These are phyloP conservation scores for Cyclanthera cordifolia DNA, from an alignment of 306 rosid genomes.

Conservation along the genomic window DNA sequence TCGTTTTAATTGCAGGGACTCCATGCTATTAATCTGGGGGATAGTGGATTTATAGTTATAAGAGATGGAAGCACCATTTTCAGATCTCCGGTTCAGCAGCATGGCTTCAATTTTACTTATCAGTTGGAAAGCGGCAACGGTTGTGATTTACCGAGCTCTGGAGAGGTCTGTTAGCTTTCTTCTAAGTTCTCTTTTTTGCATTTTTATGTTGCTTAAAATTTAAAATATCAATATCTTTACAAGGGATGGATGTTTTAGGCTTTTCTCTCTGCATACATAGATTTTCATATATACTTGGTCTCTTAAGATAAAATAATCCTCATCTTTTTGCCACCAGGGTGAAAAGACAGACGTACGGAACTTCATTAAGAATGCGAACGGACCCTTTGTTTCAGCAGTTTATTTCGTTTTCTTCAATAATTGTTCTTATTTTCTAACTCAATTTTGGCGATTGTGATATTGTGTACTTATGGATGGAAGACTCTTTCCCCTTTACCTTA, in stretches of 20 bases:
- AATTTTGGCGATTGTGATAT: neutral
- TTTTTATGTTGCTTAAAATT: constrained; percentile 1
- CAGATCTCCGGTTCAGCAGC: constrained; percentile 76
- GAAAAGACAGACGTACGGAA: neutral
- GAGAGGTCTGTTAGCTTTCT: constrained; percentile 40
- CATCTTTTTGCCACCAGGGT: neutral
- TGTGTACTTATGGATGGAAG: neutral
- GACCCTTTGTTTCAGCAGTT: neutral
- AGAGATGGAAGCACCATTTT: constrained; percentile 73
- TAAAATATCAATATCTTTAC: neutral
- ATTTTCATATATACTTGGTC: neutral
- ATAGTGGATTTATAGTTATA: constrained; percentile 81
- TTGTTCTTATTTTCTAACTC: neutral
- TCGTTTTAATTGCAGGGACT: constrained; percentile 39
- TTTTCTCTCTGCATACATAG: neutral
- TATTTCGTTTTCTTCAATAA: neutral
- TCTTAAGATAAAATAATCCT: neutral
- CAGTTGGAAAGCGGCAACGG: constrained; percentile 71
- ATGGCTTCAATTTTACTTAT: constrained; percentile 75
- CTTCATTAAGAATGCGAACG: neutral
- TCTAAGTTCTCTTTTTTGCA: neutral
- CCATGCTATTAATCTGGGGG: constrained; percentile 81
- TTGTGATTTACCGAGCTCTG: constrained; percentile 83
- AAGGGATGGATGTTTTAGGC: neutral
- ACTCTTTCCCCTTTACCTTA: neutral